Conservation (phyloP, 1,284 basidiomycete genomes). For the Puccinia coronata region DNA sequence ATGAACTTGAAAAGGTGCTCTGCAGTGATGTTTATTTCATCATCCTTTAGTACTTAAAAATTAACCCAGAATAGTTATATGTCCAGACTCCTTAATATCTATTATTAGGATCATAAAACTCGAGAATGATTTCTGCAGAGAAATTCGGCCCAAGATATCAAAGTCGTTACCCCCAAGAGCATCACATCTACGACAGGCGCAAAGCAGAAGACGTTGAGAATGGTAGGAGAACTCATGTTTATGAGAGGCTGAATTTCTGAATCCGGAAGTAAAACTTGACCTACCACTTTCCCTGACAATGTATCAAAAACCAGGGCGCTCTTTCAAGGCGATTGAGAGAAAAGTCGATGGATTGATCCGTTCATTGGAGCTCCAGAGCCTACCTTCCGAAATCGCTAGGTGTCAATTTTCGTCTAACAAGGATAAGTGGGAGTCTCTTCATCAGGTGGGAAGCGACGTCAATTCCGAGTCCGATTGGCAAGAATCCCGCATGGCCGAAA, state of each 20-base stretch:
- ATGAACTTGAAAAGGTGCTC: not conserved
- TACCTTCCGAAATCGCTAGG: not conserved
- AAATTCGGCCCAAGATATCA: not conserved
- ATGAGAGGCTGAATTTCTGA: not conserved
- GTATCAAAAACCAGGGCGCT: not conserved
- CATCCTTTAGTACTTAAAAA: no score
- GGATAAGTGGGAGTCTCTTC: slow-evolving; percentile 27
- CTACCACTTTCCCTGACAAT: not conserved
- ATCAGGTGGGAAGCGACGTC: not conserved
- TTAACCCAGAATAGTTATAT: no score
- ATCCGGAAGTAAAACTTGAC: not conserved
- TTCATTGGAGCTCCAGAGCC: slow-evolving; percentile 4
- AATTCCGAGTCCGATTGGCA: not conserved
- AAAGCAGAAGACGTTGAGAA: not conserved
- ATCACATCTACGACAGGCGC: no score
- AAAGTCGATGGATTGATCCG: slow-evolving; percentile 10
- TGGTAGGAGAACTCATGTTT: not conserved
- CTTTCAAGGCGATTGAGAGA: not conserved
- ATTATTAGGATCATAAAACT: no score
- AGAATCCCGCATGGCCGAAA: not conserved
- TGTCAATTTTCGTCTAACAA: not conserved
- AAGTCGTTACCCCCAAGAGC: not conserved
- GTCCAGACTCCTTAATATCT: no score
- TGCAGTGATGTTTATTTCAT: not conserved
- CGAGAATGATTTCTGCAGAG: not conserved